Base-by-base conservation (phyloP, 2,329 filamentous ascomycete genomes). In the Ceratocystis cacaofunesta region DNA sequence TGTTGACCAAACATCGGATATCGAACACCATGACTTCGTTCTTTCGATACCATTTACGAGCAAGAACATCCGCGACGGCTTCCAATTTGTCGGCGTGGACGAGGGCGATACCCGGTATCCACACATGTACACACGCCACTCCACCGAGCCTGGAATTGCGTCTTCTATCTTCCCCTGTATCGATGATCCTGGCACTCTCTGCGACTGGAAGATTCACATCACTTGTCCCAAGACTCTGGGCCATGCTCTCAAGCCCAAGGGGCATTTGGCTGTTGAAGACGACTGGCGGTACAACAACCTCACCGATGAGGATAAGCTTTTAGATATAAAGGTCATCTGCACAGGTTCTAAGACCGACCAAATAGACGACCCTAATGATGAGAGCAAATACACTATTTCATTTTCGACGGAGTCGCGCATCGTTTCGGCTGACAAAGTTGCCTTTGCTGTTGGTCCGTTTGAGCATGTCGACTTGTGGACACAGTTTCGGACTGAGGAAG, bases 381-480 rank as follows among this genome's bases (percentile, higher is more conserved):
- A 89, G 64, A 85, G 84, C 28, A 91, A 90, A 73, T 96, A 95
- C 75, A 91, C 90, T 1, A 89, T 94, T 72, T 89, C 87, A 0
- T 99, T 97, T 72, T 84, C 85, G 65, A 87, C 89, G 62, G 82
- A 83, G 67, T 48, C 63, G 7, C 85, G 86, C 68, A 85, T 88
- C 62, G 84, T 94, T 7, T 86, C 91, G 0, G 87, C 92, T 1
- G 88, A 92, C 68, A 92, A 97, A 73, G 86, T 99, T 69, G 92
- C 92, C 3, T 96, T 99, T 74, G 89, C 91, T 1, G 84, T 97
- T 65, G 94, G 95, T 0, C 94, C 95, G 0, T 99, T 99, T 73
- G 91, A 97, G 74, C 88, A 92, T 70, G 86, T 97, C 64, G 90
- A 96, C 72, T 79, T 99, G 4, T 84, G 79, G 68, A 88, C 90